Base-by-base conservation (phyloP, 1,284 basidiomycete species). In the Lentinus polychrous region DNA sequence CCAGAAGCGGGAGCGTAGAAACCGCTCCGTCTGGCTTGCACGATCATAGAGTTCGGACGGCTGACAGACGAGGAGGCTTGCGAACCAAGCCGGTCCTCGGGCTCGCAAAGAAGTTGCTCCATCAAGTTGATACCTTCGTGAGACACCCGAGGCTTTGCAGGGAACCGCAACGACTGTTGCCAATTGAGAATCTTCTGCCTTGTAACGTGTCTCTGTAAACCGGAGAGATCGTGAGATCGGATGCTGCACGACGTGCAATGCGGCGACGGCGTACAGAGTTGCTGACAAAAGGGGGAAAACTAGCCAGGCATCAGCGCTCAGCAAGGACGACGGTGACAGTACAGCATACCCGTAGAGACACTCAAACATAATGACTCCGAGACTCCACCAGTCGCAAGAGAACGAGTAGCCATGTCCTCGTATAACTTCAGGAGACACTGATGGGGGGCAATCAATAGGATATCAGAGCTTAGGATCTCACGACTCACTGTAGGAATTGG, bases 311-410 rank as follows among this genome's bases (percentile, higher is more conserved):
- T n/a, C 23, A 49, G 51, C 46, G 52, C 45, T 48, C 50, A 48
- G 54, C 57, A 52, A 49, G 51, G 27, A 58, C 45, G 53, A 58
- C 50, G 48, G 52, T 58, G 55, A 53, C 52, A 52, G 50, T 48
- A 50, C 56, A 52, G 70, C 80, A 57, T 63, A 88, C 85, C 90
- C 91, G 59, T 91, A 94, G 60, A 94, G 71, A 62, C 89, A 92
- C 66, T 93, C 90, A 59, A 83, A 91, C 79, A 92, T 85, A 63
- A 96, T 95, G 47, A 95, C 87, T 18, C 94, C 94, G 43, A 97
- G 75, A 64, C 90, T 93, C 94, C 95, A 98, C 94, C 94, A 98
- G 63, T 98, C 94, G 64, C 92, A 96, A 32, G 87, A 89, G 67
- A 91, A 94, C 42, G 90, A 85, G 67, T 98, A 98, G 20, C 94